Evolutionary conservation across 257 asterid genomes (phyloP), one percentile per base, ranked within the genome.

Genomic region (Przewalskia tangutica): DNA sequence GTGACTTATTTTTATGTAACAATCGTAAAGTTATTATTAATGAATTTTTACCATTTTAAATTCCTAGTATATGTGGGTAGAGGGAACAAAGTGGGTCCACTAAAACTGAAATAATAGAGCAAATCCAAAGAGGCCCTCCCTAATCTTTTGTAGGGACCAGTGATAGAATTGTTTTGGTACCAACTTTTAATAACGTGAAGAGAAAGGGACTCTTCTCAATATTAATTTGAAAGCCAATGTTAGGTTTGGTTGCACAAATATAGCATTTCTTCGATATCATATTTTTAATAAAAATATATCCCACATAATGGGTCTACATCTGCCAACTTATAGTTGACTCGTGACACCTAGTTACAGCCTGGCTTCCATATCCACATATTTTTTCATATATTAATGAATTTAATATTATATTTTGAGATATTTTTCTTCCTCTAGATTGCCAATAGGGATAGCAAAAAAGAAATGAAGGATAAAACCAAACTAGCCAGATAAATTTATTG

Each of bases 131-230:
- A 34, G 82, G 82, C 32, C 38, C 83, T 38, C 82, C 80, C 53
- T 20, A 78, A 76, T 34, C 85, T 82, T 82, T 68, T 88, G 84
- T 73, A 80, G 93, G 90, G 89, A 60, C 95, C 88, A 81, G 55
- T 77, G 38, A 42, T 56, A 80, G 58, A 83, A 70, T 77, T 73
- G 55, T 73, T 73, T 73, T 73, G 60, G 62, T 75, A 77, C 85
- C 82, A 27, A 71, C 38, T 79, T 65, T 65, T 63, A 10, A 44
- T 48, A 48, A 84, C 82, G 89, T 85, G 51, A 70, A 81, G 81
- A 51, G 78, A 88, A 87, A 81, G 84, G 77, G 85, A 71, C 87
- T 11, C 55, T 36, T 81, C 58, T 65, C 44, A 48, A 36, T 73
- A 73, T 44, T 70, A 10, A 70, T n/a, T 12, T 70, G 4, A 7